phyloP scores from a whole-genome alignment of 305 asterid genomes.

The Rubia peregrina region DNA sequence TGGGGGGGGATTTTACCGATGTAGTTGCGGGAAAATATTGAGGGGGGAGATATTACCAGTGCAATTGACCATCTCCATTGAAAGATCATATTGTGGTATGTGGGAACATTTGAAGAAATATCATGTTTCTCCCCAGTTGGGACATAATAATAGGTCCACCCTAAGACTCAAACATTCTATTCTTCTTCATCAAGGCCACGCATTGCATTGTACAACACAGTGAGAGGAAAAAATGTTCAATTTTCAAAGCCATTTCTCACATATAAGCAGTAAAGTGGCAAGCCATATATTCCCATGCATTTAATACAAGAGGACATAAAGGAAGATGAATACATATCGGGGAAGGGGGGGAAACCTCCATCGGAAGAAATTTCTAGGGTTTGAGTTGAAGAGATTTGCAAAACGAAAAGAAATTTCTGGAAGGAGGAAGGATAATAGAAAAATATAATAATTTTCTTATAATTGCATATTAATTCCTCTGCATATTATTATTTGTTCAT shows the following conservation, averaged over 20 bases:
- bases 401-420: no score
- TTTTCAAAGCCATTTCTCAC: neutral
- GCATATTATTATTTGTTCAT: no score
- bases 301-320: constrained; percentile 17
- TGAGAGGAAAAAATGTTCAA: neutral
- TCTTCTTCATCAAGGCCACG: constrained; percentile 72
- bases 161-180: constrained; percentile 70
- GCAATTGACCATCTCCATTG: no score
- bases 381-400: no score
- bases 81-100: neutral
- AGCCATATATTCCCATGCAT: neutral
- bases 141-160: constrained; percentile 94
- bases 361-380: no score
- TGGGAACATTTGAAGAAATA: neutral
- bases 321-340: no score
- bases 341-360: fast-evolving
- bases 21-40: no score
- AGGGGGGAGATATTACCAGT: no score
- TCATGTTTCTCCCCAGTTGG: constrained; percentile 36
- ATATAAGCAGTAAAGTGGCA: constrained; percentile 36
- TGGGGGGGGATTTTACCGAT: no score
- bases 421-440: no score
- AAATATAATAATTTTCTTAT: no score
- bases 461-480: no score
- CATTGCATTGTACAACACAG: constrained; percentile 57